phyloP scores from a whole-genome alignment of 345 rosid species.

The Brassica rapa region DNA sequence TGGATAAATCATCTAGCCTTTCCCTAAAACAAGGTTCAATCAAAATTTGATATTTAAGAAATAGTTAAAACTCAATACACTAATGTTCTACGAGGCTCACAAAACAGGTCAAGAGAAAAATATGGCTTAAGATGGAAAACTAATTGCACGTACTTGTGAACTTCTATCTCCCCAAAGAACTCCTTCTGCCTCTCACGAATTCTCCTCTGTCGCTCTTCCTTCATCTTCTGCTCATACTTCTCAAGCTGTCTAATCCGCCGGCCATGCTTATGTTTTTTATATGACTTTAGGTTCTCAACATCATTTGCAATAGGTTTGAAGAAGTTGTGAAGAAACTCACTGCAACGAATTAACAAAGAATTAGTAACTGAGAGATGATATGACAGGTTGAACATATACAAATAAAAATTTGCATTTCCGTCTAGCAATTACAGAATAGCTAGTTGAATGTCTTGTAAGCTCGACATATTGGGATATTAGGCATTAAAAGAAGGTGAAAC shows the following conservation, averaged over 20 bases:
- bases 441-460: not conserved
- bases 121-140: not conserved
- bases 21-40: conserved; percentile 56
- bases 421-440: not conserved
- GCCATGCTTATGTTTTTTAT: conserved; percentile 86
- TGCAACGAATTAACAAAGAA: conserved; percentile 42
- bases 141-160: conserved; percentile 64
- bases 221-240: conserved; percentile 82
- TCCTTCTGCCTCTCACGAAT: conserved; percentile 96
- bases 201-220: conserved; percentile 94
- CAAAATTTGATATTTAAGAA: not conserved
- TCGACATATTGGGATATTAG: not conserved
- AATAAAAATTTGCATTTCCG: not conserved
- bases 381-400: not conserved
- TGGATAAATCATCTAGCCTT: conserved; percentile 77
- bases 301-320: conserved; percentile 76
- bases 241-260: conserved; percentile 88
- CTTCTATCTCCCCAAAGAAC: conserved; percentile 88
- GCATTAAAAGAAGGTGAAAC: not conserved
- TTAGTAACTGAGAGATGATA: conserved; percentile 7
- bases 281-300: conserved; percentile 70
- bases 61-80: not conserved
- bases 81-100: not conserved
- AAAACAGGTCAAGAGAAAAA: conserved; percentile 3
- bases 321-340: conserved; percentile 75